These are phyloP conservation scores for Tuber aestivum DNA, from an alignment of 495 filamentous ascomycete species.

Conservation along the genomic window DNA sequence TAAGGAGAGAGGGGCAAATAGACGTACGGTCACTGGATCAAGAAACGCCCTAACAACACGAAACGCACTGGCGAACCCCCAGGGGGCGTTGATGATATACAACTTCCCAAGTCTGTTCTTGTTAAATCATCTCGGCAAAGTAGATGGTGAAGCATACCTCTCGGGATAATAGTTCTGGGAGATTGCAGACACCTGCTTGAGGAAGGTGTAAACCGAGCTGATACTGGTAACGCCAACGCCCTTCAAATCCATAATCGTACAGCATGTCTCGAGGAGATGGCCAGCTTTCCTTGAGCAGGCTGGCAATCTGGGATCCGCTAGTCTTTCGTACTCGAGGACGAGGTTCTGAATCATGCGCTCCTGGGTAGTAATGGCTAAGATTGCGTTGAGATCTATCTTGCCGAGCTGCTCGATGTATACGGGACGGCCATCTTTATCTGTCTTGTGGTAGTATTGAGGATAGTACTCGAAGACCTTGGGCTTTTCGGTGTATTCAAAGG, in stretches of 20 bases:
- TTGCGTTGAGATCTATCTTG: slow-evolving; percentile 78
- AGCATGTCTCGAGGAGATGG: slow-evolving; percentile 87
- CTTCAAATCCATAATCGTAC: slow-evolving; percentile 92
- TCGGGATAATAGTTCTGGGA: slow-evolving; percentile 96
- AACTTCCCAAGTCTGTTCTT: slow-evolving; percentile 30
- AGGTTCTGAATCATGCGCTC: slow-evolving; percentile 94
- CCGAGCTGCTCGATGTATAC: slow-evolving; percentile 94
- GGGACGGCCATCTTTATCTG: slow-evolving; percentile 91
- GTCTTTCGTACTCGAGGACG: slow-evolving; percentile 91
- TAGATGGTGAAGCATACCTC: slow-evolving; percentile 46
- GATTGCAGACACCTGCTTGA: slow-evolving; percentile 62
- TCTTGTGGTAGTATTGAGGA: slow-evolving; percentile 98
- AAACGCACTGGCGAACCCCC: slow-evolving; percentile 82
- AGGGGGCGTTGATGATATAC: slow-evolving; percentile 90
- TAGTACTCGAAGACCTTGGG: slow-evolving; percentile 81
- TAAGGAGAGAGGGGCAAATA: neutral
- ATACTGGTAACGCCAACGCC: slow-evolving; percentile 77
- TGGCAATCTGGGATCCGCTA: slow-evolving; percentile 82
- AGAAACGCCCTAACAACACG: slow-evolving; percentile 82
- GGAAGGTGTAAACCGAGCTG: slow-evolving; percentile 64
- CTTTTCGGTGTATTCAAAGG: slow-evolving; percentile 86
- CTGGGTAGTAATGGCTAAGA: slow-evolving; percentile 85
- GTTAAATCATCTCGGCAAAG: neutral
- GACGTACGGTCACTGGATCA: slow-evolving; percentile 69
- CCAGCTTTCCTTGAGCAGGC: slow-evolving; percentile 90